A percentile compares a stretch with the other conserved stretches of the same genome.
These are phyloP conservation scores for Periconia macrospinosa DNA, from an alignment of 2,329 filamentous ascomycete genomes.

Conservation along the genomic window DNA sequence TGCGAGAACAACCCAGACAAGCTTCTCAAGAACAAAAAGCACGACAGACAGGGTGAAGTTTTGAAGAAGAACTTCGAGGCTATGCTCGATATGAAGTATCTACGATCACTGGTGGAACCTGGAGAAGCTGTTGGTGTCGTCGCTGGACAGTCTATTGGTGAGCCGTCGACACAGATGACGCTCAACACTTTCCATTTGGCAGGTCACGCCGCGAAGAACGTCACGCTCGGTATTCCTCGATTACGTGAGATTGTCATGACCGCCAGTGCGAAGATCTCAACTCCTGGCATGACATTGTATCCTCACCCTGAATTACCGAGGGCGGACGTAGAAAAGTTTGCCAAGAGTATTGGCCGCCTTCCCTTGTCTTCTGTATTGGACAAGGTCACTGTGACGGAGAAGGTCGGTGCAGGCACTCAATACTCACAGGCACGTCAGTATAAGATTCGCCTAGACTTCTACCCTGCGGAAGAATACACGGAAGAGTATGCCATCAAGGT, in stretches of 20 bases:
- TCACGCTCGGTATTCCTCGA: slow-evolving; percentile 96
- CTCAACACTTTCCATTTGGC: slow-evolving; percentile 99
- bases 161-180: slow-evolving; percentile 99
- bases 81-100: slow-evolving; percentile 88
- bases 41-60: slow-evolving; percentile 52
- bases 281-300: slow-evolving; percentile 84
- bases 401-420: slow-evolving; percentile 70
- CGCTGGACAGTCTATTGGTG: slow-evolving; percentile 93
- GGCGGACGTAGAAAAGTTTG: slow-evolving; percentile 74
- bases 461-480: slow-evolving; percentile 79
- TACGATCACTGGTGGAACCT: slow-evolving; percentile 88
- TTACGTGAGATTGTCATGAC: slow-evolving; percentile 98
- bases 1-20: slow-evolving; percentile 72
- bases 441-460: slow-evolving; percentile 79
- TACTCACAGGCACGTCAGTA: slow-evolving; percentile 79
- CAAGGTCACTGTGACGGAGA: slow-evolving; percentile 77
- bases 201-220: slow-evolving; percentile 97
- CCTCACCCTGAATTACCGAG: slow-evolving; percentile 71
- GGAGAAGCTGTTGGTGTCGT: slow-evolving; percentile 97
- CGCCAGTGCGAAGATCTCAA: slow-evolving; percentile 84
- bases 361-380: slow-evolving; percentile 84
- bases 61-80: slow-evolving; percentile 72
- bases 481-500: slow-evolving; percentile 81
- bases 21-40: slow-evolving; percentile 63
- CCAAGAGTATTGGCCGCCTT: slow-evolving; percentile 87